phyloP scores from a whole-genome alignment of 1,139 yeast genomes.

The Pichia sp. region DNA sequence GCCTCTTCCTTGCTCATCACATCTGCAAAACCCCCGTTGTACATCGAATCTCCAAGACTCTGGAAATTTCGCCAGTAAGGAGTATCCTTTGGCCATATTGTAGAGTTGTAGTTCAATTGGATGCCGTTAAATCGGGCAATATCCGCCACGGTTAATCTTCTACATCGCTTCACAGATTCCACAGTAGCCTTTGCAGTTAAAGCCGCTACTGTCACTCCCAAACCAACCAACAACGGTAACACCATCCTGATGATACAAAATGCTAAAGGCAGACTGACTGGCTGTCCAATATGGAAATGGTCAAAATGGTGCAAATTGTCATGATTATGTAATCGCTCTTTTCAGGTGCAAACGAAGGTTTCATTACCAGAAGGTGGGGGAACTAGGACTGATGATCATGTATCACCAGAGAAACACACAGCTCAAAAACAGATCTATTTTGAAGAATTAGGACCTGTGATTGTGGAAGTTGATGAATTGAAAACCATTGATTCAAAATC shows the following conservation, averaged over 20 bases:
- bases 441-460: no score
- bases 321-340: no score
- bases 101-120: constrained; percentile 3
- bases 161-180: constrained; percentile 35
- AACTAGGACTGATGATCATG: not conserved
- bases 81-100: constrained; percentile 16
- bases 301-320: no score
- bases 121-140: constrained; percentile 45
- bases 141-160: constrained; percentile 41
- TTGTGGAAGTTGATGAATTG: no score
- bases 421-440: no score
- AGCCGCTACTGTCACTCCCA: constrained; percentile 50
- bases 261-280: no score
- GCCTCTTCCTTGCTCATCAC: constrained; percentile 60
- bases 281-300: no score
- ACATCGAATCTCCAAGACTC: constrained; percentile 23
- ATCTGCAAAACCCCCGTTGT: constrained; percentile 37
- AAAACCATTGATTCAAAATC: no score
- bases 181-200: constrained; percentile 43
- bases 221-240: constrained; percentile 48
- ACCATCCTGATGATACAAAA: not conserved
- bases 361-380: no score
- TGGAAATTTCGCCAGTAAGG: constrained; percentile 26
- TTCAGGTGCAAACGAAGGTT: no score
- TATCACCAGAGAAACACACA: no score